A percentile compares a stretch with the other conserved stretches of the same genome.
phyloP scores from a whole-genome alignment of 2,329 filamentous ascomycete species.

The Aquanectria penicillioides region DNA sequence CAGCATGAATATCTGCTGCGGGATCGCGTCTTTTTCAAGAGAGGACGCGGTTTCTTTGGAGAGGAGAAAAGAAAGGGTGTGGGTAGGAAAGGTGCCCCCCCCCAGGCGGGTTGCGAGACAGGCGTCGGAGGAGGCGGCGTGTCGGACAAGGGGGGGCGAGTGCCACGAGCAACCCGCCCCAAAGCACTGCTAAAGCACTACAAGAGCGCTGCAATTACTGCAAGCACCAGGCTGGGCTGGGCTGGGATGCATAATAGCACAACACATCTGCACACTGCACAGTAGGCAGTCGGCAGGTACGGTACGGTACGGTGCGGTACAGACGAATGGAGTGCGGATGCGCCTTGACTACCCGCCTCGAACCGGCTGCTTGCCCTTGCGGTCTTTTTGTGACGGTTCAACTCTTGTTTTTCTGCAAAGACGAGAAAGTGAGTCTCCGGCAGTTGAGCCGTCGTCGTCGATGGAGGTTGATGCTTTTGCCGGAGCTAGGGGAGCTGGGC shows the following conservation, averaged over 20 bases:
- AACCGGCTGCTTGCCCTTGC: background rate
- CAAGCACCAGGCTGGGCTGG: background rate
- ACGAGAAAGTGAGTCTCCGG: too few relatives aligned
- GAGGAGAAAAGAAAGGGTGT: conserved; percentile 36
- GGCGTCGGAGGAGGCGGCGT: conserved; percentile 37
- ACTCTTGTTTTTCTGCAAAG: too few relatives aligned
- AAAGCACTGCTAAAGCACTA: conserved; percentile 3
- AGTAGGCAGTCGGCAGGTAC: background rate
- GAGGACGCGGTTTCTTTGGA: conserved; percentile 45
- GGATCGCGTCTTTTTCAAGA: conserved; percentile 44
- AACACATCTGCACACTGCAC: conserved; percentile 14
- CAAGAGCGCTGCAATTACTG: conserved; percentile 3
- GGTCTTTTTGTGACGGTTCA: too few relatives aligned
- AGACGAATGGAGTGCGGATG: background rate
- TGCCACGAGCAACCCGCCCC: conserved; percentile 19
- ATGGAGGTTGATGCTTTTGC: too few relatives aligned
- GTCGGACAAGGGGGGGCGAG: conserved; percentile 40
- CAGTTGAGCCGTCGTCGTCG: too few relatives aligned
- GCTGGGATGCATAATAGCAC: too few relatives aligned
- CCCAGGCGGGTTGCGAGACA: conserved; percentile 22
- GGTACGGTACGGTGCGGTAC: too few relatives aligned
- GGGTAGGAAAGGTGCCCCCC: conserved; percentile 24
- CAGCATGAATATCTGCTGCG: conserved; percentile 46
- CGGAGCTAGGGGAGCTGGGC: too few relatives aligned
- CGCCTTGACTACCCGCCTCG: background rate